Base-by-base conservation (phyloP, 2,329 filamentous ascomycete species). In the Hypoxylon sp. region DNA sequence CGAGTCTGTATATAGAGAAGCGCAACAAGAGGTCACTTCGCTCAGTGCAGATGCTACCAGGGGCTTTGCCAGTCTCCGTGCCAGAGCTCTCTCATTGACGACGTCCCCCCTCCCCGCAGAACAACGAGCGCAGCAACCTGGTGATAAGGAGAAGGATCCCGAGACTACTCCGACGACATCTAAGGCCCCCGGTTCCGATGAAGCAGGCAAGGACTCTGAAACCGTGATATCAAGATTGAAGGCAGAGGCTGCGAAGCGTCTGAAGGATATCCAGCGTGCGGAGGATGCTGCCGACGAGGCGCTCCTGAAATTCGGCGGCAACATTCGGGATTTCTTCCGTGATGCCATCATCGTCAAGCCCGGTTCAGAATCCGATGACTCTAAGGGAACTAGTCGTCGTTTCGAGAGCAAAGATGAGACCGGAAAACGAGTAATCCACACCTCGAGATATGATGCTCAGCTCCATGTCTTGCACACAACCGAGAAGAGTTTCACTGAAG, bases 241-340 rank as follows among this genome's bases (percentile, higher is more conserved):
- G 64, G 82, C 85, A 20, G 93, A 97, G 81, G 94, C 94, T 3
- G 85, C 92, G 27, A 94, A 94, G 81, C 89, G 94, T 53, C 84
- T 98, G 66, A 96, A 93, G 77, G 94, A 98, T 66, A 90, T 98
- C 20, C 93, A 98, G 77, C 89, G 90, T 74, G 96, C 95, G 11
- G 96, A 99, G 81, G 95, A 98, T 77, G 95, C 95, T 3, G 96
- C 96, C 6, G 96, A 99, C 79, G 96, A 98, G 80, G 96, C 96
- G 0, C 88, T 99, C 8, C 84, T 98, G 73, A 93, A 93, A 72
- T 98, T 98, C 76, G 96, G 96, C 22, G 90, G 90, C 65, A 98
- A 96, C 75, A 90, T 99, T 54, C 88, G 93, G 40, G 92, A 95
- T 80, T 98, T 97, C 82, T 84, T 99, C 69, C 89, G 91, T 58